These are phyloP conservation scores for Amylocarpus encephaloides DNA, from an alignment of 2,329 filamentous ascomycete species.

Conservation along the genomic window DNA sequence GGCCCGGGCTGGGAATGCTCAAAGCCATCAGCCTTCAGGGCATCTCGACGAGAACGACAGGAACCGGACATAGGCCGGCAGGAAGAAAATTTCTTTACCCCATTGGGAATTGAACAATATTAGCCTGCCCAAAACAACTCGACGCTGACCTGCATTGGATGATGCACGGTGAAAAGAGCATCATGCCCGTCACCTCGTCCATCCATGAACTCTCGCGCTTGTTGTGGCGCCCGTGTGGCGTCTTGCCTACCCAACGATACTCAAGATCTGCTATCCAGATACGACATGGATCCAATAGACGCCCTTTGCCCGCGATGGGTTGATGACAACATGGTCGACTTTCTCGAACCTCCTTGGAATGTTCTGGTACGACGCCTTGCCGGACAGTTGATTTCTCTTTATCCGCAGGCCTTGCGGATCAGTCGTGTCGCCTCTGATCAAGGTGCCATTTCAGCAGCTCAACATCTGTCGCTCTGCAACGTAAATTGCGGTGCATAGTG, in stretches of 20 bases:
- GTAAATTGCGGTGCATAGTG: conserved; percentile 3
- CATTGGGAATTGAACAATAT: background rate
- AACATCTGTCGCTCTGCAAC: conserved; percentile 1
- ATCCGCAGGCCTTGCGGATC: background rate
- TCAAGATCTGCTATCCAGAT: background rate
- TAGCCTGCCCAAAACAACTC: background rate
- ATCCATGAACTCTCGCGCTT: background rate
- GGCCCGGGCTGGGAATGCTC: background rate
- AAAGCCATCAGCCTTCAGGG: background rate
- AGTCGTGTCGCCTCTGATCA: background rate
- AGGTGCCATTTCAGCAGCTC: conserved; percentile 1
- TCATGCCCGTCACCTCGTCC: background rate
- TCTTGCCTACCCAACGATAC: background rate
- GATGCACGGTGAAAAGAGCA: background rate
- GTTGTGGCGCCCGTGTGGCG: background rate
- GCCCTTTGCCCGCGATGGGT: background rate
- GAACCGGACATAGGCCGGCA: background rate
- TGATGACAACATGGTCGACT: too few species aligned
- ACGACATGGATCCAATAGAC: background rate
- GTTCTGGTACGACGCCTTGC: background rate
- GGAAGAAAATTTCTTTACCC: background rate
- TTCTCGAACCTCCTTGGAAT: too few species aligned
- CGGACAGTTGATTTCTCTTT: background rate
- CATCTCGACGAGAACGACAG: background rate
- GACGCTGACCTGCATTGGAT: background rate